phyloP scores from a whole-genome alignment of 176 grass and related monocot species.

The Rhynchospora pubera region DNA sequence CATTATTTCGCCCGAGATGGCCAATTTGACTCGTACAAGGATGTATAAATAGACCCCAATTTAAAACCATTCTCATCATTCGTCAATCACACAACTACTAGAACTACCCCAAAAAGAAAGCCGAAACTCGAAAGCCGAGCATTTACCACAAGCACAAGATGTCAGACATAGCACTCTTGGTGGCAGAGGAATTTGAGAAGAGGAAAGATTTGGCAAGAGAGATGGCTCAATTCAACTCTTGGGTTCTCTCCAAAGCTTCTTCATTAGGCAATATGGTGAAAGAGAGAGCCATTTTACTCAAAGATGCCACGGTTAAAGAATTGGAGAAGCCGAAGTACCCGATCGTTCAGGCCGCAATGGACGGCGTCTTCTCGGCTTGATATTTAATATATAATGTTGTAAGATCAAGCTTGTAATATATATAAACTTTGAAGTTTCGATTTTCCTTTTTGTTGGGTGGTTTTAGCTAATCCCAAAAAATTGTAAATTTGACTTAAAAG shows the following conservation, averaged over 20 bases:
- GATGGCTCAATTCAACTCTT: conserved; percentile 35
- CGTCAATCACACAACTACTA: neutral
- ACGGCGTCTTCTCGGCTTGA: conserved; percentile 70
- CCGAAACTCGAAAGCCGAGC: neutral
- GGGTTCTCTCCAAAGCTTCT: conserved; percentile 23
- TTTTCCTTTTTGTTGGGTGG: neutral
- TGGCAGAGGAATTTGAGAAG: conserved; percentile 74
- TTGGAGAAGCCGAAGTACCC: conserved; percentile 34
- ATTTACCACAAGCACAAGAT: conserved; percentile 21
- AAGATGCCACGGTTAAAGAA: conserved; percentile 4
- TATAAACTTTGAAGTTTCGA: neutral
- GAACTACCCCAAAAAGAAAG: neutral
- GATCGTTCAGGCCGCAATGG: conserved; percentile 26
- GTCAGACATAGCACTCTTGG: conserved; percentile 72
- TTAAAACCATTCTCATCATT: neutral
- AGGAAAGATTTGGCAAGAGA: conserved; percentile 31
- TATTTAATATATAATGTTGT: neutral
- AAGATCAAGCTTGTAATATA: neutral
- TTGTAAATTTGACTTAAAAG: conserved; percentile 18
- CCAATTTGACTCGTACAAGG: neutral
- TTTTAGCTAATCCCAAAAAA: too few species aligned
- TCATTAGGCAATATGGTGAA: conserved; percentile 23
- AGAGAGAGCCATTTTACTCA: conserved; percentile 28
- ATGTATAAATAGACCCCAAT: conserved; percentile 9
- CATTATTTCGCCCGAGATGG: neutral